A percentile compares a stretch with the other conserved stretches of the same genome.
These are phyloP conservation scores for Phytophthora kernoviae DNA, from an alignment of 352 stramenopile species.

Conservation along the genomic window DNA sequence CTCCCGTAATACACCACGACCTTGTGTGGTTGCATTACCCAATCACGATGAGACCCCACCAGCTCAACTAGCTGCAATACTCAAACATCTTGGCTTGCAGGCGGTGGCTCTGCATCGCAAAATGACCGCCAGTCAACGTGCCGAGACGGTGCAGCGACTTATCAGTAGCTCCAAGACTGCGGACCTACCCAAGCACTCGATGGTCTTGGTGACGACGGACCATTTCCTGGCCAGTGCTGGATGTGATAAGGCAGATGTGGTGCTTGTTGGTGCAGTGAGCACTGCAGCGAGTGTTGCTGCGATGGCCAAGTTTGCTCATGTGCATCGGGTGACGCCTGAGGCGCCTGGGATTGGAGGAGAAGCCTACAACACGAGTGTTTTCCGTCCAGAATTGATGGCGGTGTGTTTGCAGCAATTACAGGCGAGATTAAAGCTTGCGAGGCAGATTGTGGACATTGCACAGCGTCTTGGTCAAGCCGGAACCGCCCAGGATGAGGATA, in stretches of 20 bases:
- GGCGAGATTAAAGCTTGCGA: slow-evolving; percentile 57
- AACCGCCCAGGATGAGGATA: slow-evolving; percentile 40
- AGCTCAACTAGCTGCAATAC: slow-evolving; percentile 40
- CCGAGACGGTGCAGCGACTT: slow-evolving; percentile 59
- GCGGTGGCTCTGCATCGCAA: slow-evolving; percentile 73
- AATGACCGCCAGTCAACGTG: slow-evolving; percentile 60
- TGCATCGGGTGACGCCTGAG: slow-evolving; percentile 22
- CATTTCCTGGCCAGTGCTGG: slow-evolving; percentile 48
- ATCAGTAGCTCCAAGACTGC: slow-evolving; percentile 1
- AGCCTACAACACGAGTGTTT: slow-evolving; percentile 17
- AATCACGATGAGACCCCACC: slow-evolving; percentile 33
- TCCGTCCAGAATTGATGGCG: slow-evolving; percentile 33
- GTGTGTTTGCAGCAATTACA: slow-evolving; percentile 50
- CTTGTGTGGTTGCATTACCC: slow-evolving; percentile 56
- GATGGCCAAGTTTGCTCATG: slow-evolving; percentile 44
- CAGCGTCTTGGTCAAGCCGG: slow-evolving; percentile 42
- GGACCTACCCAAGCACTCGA: slow-evolving; percentile 17
- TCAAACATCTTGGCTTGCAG: slow-evolving; percentile 66
- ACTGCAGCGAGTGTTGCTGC: slow-evolving; percentile 16
- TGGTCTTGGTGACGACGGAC: slow-evolving; percentile 68
- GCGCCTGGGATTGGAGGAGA: slow-evolving; percentile 1
- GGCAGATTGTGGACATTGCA: slow-evolving; percentile 55
- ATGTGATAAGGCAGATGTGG: slow-evolving; percentile 38
- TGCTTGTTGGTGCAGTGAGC: slow-evolving; percentile 34
- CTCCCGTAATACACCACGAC: slow-evolving; percentile 38